Conservation (phyloP, 176 grass and related monocot species). For the Coix lacrymajobi region DNA sequence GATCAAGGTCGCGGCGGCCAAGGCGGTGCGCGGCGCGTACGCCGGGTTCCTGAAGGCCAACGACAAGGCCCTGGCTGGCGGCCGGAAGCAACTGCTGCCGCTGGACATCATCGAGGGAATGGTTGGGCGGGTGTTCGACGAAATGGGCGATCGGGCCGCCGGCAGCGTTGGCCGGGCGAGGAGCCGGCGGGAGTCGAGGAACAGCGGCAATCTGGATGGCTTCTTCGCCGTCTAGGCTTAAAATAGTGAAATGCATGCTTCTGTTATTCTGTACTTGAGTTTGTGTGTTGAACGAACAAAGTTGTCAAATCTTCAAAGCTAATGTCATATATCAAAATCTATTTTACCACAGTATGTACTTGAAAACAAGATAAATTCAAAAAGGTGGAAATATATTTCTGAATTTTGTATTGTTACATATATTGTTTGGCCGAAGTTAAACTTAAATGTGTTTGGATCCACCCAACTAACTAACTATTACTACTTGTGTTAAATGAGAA, state of each 20-base stretch:
- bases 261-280: neutral
- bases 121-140: conserved; percentile 42
- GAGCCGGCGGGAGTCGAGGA: neutral
- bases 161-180: neutral
- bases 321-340: neutral
- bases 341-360: neutral
- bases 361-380: neutral
- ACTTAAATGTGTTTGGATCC: neutral
- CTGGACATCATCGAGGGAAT: conserved; percentile 37
- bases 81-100: conserved; percentile 22
- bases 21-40: conserved; percentile 46
- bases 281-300: neutral
- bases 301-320: neutral
- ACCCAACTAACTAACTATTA: neutral
- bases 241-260: neutral
- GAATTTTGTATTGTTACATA: neutral
- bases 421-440: neutral
- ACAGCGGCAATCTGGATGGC: conserved; percentile 13
- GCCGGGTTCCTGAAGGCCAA: conserved; percentile 51
- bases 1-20: conserved; percentile 44
- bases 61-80: neutral
- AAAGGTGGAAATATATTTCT: neutral
- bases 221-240: conserved; percentile 3
- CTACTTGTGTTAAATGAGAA: no score
- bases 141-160: conserved; percentile 12